phyloP scores from a whole-genome alignment of 2,329 filamentous ascomycete species.

The Lithohypha guttulata region DNA sequence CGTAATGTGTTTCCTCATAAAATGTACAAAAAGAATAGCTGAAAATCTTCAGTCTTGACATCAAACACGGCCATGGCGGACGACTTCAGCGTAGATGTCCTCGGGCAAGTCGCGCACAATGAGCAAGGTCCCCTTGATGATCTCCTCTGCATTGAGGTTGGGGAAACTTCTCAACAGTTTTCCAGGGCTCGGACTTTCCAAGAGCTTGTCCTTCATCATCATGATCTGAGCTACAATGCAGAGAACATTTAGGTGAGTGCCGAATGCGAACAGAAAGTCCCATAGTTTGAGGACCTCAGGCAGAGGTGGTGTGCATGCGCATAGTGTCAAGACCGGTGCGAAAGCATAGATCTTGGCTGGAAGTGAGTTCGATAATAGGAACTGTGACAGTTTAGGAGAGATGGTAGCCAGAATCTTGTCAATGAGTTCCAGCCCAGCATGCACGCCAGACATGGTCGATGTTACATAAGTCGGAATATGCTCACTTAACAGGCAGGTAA shows the following conservation, averaged over 20 bases:
- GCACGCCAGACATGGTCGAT: constrained; percentile 93
- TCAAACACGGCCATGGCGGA: constrained; percentile 57
- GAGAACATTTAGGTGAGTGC: constrained; percentile 84
- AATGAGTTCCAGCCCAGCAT: constrained; percentile 79
- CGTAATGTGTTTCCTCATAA: background rate
- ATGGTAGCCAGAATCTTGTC: constrained; percentile 87
- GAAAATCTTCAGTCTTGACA: background rate
- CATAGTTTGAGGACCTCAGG: constrained; percentile 87
- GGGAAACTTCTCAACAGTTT: constrained; percentile 84
- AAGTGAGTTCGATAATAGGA: constrained; percentile 76
- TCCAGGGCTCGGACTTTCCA: constrained; percentile 80
- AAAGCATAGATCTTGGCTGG: constrained; percentile 95
- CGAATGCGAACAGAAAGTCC: constrained; percentile 97
- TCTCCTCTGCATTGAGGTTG: constrained; percentile 67
- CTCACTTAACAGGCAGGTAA: constrained; percentile 73
- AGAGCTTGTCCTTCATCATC: constrained; percentile 70
- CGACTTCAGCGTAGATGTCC: constrained; percentile 81
- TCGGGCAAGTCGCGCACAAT: constrained; percentile 85
- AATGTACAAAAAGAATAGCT: background rate
- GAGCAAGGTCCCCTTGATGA: constrained; percentile 74
- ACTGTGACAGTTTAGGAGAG: constrained; percentile 73
- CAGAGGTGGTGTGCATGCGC: constrained; percentile 87
- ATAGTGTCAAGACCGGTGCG: constrained; percentile 84
- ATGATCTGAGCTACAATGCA: constrained; percentile 95
- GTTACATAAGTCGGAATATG: constrained; percentile 91